These are phyloP conservation scores for Cercis canadensis DNA, from an alignment of 306 rosid genomes.

Conservation along the genomic window DNA sequence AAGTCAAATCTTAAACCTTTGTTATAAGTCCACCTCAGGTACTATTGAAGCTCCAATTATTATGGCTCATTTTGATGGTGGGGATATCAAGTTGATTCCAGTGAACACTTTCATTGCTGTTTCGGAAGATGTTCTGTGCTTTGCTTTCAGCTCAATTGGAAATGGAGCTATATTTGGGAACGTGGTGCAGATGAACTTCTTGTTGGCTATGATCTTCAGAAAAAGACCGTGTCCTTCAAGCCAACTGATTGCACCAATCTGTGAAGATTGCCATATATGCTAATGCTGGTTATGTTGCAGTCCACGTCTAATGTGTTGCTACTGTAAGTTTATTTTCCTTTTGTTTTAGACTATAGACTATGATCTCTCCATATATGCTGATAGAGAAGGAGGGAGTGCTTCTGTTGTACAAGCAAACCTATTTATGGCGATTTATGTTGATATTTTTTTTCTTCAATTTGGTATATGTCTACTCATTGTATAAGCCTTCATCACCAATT, in stretches of 20 bases:
- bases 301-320: no score
- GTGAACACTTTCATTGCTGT: conserved; percentile 33
- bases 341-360: no score
- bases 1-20: not conserved
- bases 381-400: no score
- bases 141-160: conserved; percentile 16
- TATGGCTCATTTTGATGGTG: conserved; percentile 36
- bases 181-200: conserved; percentile 45
- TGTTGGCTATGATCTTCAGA: conserved; percentile 51
- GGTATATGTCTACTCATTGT: no score
- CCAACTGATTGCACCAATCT: conserved; percentile 33
- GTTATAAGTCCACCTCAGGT: conserved; percentile 5
- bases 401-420: no score
- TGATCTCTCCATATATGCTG: no score
- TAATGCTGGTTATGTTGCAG: no score
- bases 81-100: conserved; percentile 27
- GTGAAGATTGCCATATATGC: no score
- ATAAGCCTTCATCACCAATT: no score
- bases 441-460: no score
- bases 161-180: conserved; percentile 36
- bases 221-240: conserved; percentile 46
- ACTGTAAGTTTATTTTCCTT: no score
- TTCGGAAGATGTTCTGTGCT: conserved; percentile 31
- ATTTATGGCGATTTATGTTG: no score
- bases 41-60: not conserved